Conservation (phyloP, 768 basidiomycete species). For the Pleurotus giganteus region DNA sequence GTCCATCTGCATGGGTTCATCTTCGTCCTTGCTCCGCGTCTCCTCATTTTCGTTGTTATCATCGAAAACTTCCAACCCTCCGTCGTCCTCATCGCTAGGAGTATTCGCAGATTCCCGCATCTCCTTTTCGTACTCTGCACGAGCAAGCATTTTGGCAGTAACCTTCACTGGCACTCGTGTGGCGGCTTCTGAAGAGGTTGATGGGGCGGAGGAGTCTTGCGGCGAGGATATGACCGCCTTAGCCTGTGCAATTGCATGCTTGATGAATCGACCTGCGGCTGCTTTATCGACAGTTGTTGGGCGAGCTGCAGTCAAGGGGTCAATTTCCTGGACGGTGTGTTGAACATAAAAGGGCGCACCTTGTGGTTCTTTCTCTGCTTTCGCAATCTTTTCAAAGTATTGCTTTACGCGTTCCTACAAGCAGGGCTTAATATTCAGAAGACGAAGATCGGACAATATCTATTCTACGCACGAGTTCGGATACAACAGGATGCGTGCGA, state of each 20-base stretch:
- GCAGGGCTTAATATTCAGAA: not conserved
- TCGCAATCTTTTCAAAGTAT: slow-evolving; percentile 82
- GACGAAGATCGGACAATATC: not conserved
- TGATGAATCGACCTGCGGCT: slow-evolving; percentile 82
- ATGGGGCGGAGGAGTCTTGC: slow-evolving; percentile 24
- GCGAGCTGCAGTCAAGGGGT: slow-evolving; percentile 25
- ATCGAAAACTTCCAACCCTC: slow-evolving; percentile 34
- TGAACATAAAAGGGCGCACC: slow-evolving; percentile 34
- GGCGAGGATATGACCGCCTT: slow-evolving; percentile 34
- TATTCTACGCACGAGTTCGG: slow-evolving; percentile 55
- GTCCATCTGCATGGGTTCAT: slow-evolving; percentile 5
- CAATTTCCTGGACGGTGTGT: not conserved
- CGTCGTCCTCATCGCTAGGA: slow-evolving; percentile 38
- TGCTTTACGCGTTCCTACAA: slow-evolving; percentile 69
- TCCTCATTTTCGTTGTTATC: slow-evolving; percentile 23
- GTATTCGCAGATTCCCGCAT: slow-evolving; percentile 48
- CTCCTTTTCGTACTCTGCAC: slow-evolving; percentile 60
- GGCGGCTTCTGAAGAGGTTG: not conserved
- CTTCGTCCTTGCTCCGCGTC: slow-evolving; percentile 14
- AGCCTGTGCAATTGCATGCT: slow-evolving; percentile 72
- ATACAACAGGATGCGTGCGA: slow-evolving; percentile 69
- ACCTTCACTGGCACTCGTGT: slow-evolving; percentile 48
- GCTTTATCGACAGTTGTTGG: slow-evolving; percentile 66
- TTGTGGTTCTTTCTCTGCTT: slow-evolving; percentile 65
- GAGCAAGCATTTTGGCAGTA: slow-evolving; percentile 73